Evolutionary conservation across 768 basidiomycete species (phyloP).

Genomic region (Pholiota conissans): DNA sequence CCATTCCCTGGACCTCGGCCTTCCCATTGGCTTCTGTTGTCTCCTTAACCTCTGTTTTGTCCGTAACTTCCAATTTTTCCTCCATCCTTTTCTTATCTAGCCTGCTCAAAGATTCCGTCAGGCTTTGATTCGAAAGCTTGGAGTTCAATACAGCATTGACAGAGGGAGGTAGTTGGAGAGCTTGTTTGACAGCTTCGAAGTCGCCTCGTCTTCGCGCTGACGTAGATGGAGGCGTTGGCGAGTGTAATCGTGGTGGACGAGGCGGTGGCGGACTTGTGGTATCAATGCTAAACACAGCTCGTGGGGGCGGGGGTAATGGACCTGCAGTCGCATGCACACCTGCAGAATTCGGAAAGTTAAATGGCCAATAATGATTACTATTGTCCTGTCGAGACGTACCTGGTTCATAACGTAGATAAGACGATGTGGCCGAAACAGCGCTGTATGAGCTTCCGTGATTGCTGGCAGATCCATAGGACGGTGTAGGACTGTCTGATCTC

Average conservation of each 20-base stretch:
- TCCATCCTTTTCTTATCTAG: neutral
- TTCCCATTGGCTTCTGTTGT: constrained; percentile 1
- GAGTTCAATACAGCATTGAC: constrained; percentile 47
- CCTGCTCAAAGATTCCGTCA: neutral
- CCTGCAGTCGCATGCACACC: constrained; percentile 70
- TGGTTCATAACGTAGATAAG: constrained; percentile 63
- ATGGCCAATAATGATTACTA: neutral
- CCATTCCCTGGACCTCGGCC: neutral
- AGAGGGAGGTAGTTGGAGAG: constrained; percentile 57
- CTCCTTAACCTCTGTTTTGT: neutral
- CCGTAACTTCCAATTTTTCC: neutral
- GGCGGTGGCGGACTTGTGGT: constrained; percentile 50
- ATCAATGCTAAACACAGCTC: constrained; percentile 51
- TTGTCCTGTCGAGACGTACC: constrained; percentile 33
- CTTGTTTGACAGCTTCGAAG: constrained; percentile 57
- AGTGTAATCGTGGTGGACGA: constrained; percentile 62
- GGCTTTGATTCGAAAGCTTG: constrained; percentile 23
- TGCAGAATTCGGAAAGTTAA: constrained; percentile 12
- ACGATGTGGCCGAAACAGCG: constrained; percentile 17
- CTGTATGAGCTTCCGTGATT: constrained; percentile 22
- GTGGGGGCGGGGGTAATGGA: constrained; percentile 70
- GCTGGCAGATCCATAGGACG: constrained; percentile 15
- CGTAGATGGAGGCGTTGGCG: constrained; percentile 39
- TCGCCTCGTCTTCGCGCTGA: constrained; percentile 40
- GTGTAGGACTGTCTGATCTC: constrained; percentile 21